Evolutionary conservation across 2,329 filamentous ascomycete genomes (phyloP).

Genomic region (Xylariaceae sp.): DNA sequence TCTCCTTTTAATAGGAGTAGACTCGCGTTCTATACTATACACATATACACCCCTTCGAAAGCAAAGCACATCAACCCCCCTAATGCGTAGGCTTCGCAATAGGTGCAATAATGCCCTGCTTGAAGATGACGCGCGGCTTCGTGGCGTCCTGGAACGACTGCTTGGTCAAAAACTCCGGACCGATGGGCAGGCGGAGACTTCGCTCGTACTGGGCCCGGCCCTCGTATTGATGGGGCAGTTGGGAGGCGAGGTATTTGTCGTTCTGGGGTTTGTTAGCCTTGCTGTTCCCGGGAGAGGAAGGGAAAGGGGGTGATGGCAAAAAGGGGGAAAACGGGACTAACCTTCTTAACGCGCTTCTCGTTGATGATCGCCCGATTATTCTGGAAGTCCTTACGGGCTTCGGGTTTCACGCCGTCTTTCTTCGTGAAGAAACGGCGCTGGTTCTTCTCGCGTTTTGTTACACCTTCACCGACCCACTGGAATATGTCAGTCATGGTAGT

Average conservation of each 20-base stretch:
- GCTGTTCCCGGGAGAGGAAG: not conserved
- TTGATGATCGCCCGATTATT: conserved; percentile 84
- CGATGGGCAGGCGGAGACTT: conserved; percentile 77
- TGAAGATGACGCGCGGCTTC: conserved; percentile 84
- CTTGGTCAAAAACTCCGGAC: conserved; percentile 96
- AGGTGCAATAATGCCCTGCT: conserved; percentile 83
- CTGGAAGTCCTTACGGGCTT: conserved; percentile 75
- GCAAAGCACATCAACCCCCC: not conserved
- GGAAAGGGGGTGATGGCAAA: not conserved
- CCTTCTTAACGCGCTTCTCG: conserved; percentile 86
- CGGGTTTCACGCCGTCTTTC: conserved; percentile 66
- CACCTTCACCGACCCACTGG: conserved; percentile 69
- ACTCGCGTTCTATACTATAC: not conserved
- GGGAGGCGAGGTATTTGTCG: conserved; percentile 76
- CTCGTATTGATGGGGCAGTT: conserved; percentile 87
- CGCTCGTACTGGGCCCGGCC: conserved; percentile 84
- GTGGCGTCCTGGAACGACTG: conserved; percentile 84
- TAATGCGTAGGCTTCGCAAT: conserved; percentile 66
- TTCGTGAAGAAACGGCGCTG: conserved; percentile 59
- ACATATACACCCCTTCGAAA: too few species aligned
- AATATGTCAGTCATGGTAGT: conserved; percentile 1
- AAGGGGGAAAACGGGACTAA: conserved; percentile 34
- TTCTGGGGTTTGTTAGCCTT: conserved; percentile 48
- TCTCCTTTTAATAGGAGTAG: too few species aligned
- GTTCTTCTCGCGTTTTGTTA: conserved; percentile 65